These are phyloP conservation scores for Mallotus nudiflorus DNA, from an alignment of 345 rosid species.

Conservation along the genomic window DNA sequence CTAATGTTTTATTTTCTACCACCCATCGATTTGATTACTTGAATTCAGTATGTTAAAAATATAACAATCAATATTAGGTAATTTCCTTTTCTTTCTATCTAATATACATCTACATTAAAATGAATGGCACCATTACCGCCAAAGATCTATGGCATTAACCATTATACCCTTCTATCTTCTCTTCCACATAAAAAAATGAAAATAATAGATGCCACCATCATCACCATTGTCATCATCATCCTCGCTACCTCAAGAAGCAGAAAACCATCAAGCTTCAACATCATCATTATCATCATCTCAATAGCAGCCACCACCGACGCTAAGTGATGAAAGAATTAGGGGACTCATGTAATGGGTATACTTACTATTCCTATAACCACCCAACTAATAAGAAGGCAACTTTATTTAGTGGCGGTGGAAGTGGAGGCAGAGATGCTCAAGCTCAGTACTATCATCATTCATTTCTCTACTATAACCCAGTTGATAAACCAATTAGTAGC, in stretches of 20 bases:
- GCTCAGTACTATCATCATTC: slow-evolving; percentile 44
- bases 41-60: too few relatives aligned
- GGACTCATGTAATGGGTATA: slow-evolving; percentile 54
- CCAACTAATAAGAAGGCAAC: slow-evolving; percentile 64
- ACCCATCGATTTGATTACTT: too few relatives aligned
- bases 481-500: slow-evolving; percentile 38
- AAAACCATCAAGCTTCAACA: slow-evolving; percentile 18
- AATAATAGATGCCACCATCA: background rate
- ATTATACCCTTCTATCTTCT: slow-evolving; percentile 15
- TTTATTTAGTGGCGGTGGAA: slow-evolving; percentile 35
- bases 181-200: background rate
- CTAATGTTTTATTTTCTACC: too few relatives aligned
- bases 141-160: slow-evolving; percentile 4
- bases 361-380: slow-evolving; percentile 55
- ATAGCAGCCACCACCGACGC: background rate
- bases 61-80: too few relatives aligned
- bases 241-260: background rate
- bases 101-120: slow-evolving; percentile 3
- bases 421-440: slow-evolving; percentile 18
- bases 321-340: slow-evolving; percentile 39
- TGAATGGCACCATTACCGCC: slow-evolving; percentile 10
- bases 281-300: slow-evolving; percentile 12
- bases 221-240: too few relatives aligned
- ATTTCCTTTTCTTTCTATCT: background rate
- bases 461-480: slow-evolving; percentile 40